Evolutionary conservation across 192 early-diverging fungal species (phyloP), one percentile per base, ranked within the genome.

Genomic region (Gonapodya prolifera): DNA sequence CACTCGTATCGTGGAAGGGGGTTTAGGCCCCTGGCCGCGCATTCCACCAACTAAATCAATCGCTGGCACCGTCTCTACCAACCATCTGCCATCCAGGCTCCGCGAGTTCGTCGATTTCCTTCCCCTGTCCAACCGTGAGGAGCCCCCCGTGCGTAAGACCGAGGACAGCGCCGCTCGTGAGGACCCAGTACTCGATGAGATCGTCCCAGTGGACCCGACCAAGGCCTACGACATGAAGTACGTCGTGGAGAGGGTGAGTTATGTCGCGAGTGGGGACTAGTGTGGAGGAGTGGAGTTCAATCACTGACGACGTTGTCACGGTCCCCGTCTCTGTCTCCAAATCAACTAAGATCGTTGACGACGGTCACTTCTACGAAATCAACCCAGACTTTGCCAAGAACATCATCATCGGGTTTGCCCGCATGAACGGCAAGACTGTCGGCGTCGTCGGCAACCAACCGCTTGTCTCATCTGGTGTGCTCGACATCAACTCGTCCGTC

Each of bases 381-480:
- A 88, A 90, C 85, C 93, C 94, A 23, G 91, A 95, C 75, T 97
- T 88, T 81, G 96, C 96, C 75, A 89, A 89, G 77, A 98, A 98
- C 82, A 97, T 98, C 71, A 83, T 98, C 17, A 85, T 96, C 77
- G 95, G 94, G 28, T 94, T 98, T 81, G 91, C 88, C 23, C 90
- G 96, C 8, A 80, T 98, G 80, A 89, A 86, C 70, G 96, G 96
- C 30, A 86, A 88, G 71, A 93, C 93, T 30, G 93, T 97, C 33
- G 91, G 91, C 33, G 85, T 98, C 13, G 91, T 98, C 76, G 96
- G 92, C 70, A 98, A 98, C 86, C 96, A 98, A 82, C 96, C 96
- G 0, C 83, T 96, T 33, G 94, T 96, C 8, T 96, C 95, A 1
- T 97, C 95, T 1, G 96, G 96, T 45, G 95, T 95, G 1, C 84